Conservation (phyloP, 805 yeast genomes). For the Kuraishia floccosa region DNA sequence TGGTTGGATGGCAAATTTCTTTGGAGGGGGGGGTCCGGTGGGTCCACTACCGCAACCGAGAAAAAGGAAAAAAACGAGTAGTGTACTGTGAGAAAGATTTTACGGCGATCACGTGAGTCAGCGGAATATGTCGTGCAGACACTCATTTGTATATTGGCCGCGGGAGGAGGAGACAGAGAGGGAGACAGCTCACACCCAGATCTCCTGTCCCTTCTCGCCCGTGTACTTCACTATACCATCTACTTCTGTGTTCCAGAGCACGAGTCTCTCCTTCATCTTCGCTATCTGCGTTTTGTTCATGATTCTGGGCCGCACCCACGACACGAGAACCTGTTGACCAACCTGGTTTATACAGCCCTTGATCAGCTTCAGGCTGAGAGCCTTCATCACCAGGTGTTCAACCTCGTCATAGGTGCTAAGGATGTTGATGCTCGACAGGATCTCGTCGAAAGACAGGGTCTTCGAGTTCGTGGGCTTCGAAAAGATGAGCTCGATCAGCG, state of each 20-base stretch:
- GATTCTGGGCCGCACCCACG: conserved; percentile 95
- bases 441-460: conserved; percentile 59
- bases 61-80: too few species aligned
- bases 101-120: too few species aligned
- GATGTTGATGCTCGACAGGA: conserved; percentile 57
- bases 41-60: too few species aligned
- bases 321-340: conserved; percentile 60
- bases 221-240: conserved; percentile 50
- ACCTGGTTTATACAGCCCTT: conserved; percentile 91
- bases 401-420: conserved; percentile 57
- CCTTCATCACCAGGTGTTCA: conserved; percentile 86
- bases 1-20: too few species aligned
- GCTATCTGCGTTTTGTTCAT: conserved; percentile 74
- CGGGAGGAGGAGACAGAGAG: neutral
- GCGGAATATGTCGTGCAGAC: too few species aligned
- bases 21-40: too few species aligned
- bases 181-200: conserved; percentile 35
- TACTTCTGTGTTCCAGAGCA: conserved; percentile 72
- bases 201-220: conserved; percentile 46
- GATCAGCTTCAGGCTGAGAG: conserved; percentile 72
- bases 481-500: conserved; percentile 81
- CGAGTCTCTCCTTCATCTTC: conserved; percentile 62
- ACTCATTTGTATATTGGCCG: too few species aligned
- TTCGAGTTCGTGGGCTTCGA: conserved; percentile 64
- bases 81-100: too few species aligned